A percentile compares a stretch with the other conserved stretches of the same genome.
Evolutionary conservation across 2,329 filamentous ascomycete species (phyloP).

Genomic region (Colletotrichum echinochloae): DNA sequence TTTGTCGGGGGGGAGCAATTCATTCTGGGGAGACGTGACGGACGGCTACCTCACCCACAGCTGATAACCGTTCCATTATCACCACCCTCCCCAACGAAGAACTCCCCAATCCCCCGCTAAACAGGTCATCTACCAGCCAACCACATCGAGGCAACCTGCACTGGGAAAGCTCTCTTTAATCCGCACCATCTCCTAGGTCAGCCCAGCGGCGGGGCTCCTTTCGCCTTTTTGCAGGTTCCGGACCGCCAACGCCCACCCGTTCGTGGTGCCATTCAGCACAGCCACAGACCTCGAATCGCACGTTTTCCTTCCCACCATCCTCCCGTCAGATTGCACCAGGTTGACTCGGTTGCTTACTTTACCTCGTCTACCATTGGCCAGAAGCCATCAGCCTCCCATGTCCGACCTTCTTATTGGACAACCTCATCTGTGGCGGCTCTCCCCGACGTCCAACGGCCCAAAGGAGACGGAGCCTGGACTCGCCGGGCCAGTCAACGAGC

Average conservation of each 20-base stretch:
- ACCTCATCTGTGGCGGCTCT: constrained; percentile 25
- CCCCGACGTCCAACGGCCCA: background rate
- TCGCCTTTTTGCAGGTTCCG: constrained; percentile 14
- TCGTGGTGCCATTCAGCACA: constrained; percentile 44
- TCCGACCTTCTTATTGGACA: constrained; percentile 16
- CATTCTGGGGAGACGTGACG: constrained; percentile 21
- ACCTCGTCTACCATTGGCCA: constrained; percentile 23
- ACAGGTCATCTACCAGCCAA: background rate
- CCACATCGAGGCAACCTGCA: constrained; percentile 6
- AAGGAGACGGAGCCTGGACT: background rate
- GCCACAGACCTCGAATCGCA: constrained; percentile 41
- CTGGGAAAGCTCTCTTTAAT: too few relatives aligned
- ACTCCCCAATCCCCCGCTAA: background rate
- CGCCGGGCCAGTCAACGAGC: background rate
- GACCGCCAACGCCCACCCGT: constrained; percentile 26
- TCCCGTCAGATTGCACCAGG: constrained; percentile 6
- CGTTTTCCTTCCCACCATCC: constrained; percentile 34
- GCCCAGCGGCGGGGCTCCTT: background rate
- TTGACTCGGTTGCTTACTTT: constrained; percentile 36
- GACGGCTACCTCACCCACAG: constrained; percentile 19
- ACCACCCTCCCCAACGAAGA: background rate
- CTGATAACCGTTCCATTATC: constrained; percentile 35
- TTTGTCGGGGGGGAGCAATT: background rate
- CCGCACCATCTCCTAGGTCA: constrained; percentile 6
- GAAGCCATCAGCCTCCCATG: background rate